Base-by-base conservation (phyloP, 495 filamentous ascomycete species). In the Aeminium ludgeri region DNA sequence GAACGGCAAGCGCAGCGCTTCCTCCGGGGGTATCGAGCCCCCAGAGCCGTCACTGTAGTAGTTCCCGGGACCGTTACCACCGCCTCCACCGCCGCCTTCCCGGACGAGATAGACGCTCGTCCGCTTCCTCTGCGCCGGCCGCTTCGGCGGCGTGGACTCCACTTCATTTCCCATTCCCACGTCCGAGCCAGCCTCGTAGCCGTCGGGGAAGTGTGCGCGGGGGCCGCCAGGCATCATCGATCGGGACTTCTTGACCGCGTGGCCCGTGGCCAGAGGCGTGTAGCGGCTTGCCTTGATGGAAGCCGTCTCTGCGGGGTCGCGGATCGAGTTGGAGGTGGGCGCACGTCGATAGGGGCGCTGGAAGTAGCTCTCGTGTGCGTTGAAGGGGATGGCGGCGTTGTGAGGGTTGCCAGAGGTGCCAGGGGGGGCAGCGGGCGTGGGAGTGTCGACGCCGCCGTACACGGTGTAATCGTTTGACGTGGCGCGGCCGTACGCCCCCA, bases 1-100 rank as follows among this genome's bases (percentile, higher is more conserved):
- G n/a, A 34, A 43, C 20, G 40, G 40, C 30, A 43, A 17, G 34
- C 40, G 15, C 13, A 34, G 28, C 6, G 23, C 15, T 13, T 41
- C 38, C 13, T 19, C 16, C 0, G 38, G 38, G n/a, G 32, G 18
- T 34, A 25, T 25, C 23, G 23, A 25, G 23, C 4, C 23, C 23
- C 23, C 23, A 25, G 23, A 25, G 3, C 23, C 23, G 23, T 8
- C 23, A 25, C 8, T 8, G 8, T 3, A 8, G 8, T 25, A 25
- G 23, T 12, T 5, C 2, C 27, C 20, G 4, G 5, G 2, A 28
- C 10, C 36, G 27, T 16, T 19, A n/a, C 36, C 36, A 20, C 23
- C 36, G 3, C 31, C 31, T 7, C 20, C 36, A 17, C 36, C 36
- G 12, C 19, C 36, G 23, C 19, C 36, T 17, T 10, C 36, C 12